Conservation (phyloP, 148 eudicot species). For the Silene conica region DNA sequence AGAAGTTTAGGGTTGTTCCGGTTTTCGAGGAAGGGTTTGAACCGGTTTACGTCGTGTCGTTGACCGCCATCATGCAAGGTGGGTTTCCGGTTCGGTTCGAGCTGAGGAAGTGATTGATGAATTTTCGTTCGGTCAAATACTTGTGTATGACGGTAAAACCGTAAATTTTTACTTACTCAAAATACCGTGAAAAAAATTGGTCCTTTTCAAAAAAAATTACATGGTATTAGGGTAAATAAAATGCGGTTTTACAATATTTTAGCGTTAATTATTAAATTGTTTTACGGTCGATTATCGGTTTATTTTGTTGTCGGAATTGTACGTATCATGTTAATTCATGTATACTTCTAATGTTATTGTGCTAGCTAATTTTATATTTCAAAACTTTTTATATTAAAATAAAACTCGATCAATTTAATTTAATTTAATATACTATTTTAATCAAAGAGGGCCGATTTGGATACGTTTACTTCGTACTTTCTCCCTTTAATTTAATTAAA, state of each 20-base stretch:
- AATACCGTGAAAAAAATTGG: background rate
- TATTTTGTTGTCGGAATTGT: background rate
- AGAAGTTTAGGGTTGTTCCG: constrained; percentile 43
- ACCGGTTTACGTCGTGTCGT: constrained; percentile 28
- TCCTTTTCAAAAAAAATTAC: too few relatives aligned
- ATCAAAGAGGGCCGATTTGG: too few relatives aligned
- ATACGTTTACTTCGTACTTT: too few relatives aligned
- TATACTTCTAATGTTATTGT: background rate
- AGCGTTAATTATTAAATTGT: too few relatives aligned
- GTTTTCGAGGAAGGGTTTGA: constrained; percentile 31
- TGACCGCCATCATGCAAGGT: constrained; percentile 47
- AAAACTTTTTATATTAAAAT: background rate
- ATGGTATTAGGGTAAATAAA: background rate
- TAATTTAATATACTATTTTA: too few relatives aligned
- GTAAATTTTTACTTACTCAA: background rate
- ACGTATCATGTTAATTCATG: background rate
- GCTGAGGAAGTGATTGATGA: constrained; percentile 13
- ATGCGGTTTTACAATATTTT: background rate
- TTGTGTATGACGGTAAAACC: background rate
- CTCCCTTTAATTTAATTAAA: too few relatives aligned
- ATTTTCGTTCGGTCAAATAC: background rate
- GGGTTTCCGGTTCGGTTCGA: constrained; percentile 35
- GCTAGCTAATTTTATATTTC: background rate
- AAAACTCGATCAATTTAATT: background rate
- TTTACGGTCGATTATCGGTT: background rate